Evolutionary conservation across 2,329 filamentous ascomycete species (phyloP).

Genomic region (Nemania abortiva): DNA sequence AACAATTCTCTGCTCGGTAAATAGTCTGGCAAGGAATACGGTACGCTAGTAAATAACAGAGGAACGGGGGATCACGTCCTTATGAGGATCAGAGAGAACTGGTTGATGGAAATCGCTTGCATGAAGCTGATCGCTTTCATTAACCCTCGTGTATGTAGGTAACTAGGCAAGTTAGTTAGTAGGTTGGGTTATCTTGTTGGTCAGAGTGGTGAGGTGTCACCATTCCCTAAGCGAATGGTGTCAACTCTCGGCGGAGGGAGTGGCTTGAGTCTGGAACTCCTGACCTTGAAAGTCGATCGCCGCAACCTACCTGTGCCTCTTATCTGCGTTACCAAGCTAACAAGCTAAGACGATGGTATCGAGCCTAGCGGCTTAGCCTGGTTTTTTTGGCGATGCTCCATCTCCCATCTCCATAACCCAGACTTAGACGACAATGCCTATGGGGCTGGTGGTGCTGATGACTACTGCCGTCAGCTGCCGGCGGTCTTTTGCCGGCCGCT

Average conservation of each 20-base stretch:
- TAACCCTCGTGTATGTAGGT: no score
- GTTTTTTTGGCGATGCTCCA: neutral
- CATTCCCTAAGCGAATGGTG: slow-evolving; percentile 16
- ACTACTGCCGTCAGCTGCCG: neutral
- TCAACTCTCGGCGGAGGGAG: slow-evolving; percentile 5
- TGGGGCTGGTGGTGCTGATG: neutral
- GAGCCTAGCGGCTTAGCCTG: slow-evolving; percentile 4
- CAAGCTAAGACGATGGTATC: slow-evolving; percentile 13
- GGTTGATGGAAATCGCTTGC: neutral
- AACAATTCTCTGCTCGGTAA: neutral
- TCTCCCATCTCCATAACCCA: neutral
- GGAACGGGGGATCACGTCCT: neutral
- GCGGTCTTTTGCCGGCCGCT: neutral
- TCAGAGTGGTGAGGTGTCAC: slow-evolving; percentile 2
- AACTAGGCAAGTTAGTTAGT: no score
- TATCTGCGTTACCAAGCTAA: slow-evolving; percentile 19
- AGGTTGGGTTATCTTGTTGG: neutral
- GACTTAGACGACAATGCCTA: neutral
- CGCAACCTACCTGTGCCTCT: slow-evolving; percentile 17
- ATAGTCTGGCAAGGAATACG: neutral
- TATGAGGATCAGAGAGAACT: neutral
- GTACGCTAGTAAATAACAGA: neutral
- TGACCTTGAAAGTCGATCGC: neutral
- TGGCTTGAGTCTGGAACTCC: slow-evolving; percentile 32
- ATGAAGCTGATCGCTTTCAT: neutral